Base-by-base conservation (phyloP, 2,329 filamentous ascomycete species). In the Colletotrichum sp. region DNA sequence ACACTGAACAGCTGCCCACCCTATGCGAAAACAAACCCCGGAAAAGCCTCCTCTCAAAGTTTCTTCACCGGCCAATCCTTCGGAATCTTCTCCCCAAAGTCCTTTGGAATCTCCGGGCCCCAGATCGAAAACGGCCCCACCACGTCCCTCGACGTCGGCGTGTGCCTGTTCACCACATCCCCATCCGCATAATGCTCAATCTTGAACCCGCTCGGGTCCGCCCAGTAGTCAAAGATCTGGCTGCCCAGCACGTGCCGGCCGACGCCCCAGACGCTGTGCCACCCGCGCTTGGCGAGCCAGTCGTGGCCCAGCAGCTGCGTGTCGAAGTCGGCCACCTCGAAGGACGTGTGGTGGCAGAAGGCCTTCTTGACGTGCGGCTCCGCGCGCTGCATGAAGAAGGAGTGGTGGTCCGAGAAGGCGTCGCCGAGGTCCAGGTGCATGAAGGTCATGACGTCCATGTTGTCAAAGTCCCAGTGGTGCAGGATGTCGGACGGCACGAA, bases 201-300 rank as follows among this genome's bases (percentile, higher is more conserved):
- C 81, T 89, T 90, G 76, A 89, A 89, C 0, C 87, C 86, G 7
- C 83, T 87, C 2, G 87, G 85, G 82, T 92, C 90, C 79, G 85
- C 88, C 90, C 91, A 93, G 81, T 93, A 93, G 80, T 93, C 91
- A 77, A 93, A 93, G 55, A 93, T 88, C 82, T 93, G 91, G 63
- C 85, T 88, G 1, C 91, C 91, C 26, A 92, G 81, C 12, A 92
- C 86, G 83, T 93, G 91, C 60, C 92, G 83, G 0, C 92, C 92
- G 0, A 93, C 88, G 0, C 92, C 92, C 92, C 91, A 93, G 16
- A 91, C 88, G 28, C 83, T 85, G 76, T 86, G 87, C 77, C 90
- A 92, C 3, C 87, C 87, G 79, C 90, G 89, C 62, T 86, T 82
- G 0, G 82, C 85, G 59, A 93, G 83, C 88, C 90, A 92, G 68